Evolutionary conservation across 495 filamentous ascomycete species (phyloP), one percentile per base, ranked within the genome.

Genomic region (Elasticomyces elasticus): DNA sequence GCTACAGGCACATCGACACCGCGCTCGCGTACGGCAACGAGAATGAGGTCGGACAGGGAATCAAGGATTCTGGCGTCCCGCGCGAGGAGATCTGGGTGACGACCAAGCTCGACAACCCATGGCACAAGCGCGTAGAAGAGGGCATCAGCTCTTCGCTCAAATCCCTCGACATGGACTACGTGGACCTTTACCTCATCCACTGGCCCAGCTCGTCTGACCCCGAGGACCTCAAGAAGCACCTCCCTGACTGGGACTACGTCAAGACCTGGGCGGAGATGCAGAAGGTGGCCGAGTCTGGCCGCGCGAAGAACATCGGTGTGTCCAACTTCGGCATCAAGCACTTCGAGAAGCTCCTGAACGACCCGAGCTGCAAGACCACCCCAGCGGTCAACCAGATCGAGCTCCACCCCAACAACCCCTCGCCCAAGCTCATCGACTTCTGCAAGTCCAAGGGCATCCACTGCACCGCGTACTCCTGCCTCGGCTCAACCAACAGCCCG

Each of bases 321-420:
- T 51, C 48, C 2, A 83, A 80, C 68, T 81, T 79, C 52, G 77
- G 69, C 54, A 82, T 80, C 65, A 69, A 68, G 64, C 81, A 83
- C 66, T 71, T 80, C 1, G 75, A 79, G 66, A 77, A 63, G 55
- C 74, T 80, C 19, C 68, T 79, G 31, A 76, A 70, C 61, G 71
- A 76, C 53, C 75, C 79, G 51, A 74, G 66, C 60, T 70, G 58
- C 56, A 71, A 70, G 78, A 84, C 81, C 60, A 74, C 84, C 45
- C 89, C 89, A 13, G 84, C 85, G 10, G 87, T 90, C 58, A 94
- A 94, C 77, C 88, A 95, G 74, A 83, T 94, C 65, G 89, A 95
- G 70, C 72, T 90, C n/a, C 87, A 94, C 71, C 87, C 87, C 33
- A 80, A 84, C 69, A 82, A 83, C 71, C 85, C 82, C 7, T 84